Evolutionary conservation across 768 basidiomycete species (phyloP), one percentile per base, ranked within the genome.

Genomic region (Russula olivacea): DNA sequence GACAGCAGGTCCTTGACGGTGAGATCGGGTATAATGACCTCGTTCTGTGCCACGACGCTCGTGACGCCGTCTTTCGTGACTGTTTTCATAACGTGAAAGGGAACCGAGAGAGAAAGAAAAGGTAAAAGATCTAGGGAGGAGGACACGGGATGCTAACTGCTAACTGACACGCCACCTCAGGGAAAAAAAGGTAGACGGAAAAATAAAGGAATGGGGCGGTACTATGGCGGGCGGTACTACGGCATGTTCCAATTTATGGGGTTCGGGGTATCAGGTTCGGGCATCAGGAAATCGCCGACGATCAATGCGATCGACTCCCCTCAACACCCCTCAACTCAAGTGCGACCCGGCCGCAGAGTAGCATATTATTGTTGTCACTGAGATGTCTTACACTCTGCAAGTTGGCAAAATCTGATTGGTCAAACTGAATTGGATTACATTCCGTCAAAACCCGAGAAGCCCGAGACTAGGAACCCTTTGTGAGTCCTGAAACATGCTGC

Each of bases 1-100:
- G 81, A 82, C 56, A 95, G 80, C 68, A 96, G 72, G 70, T 97
- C 89, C 78, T 95, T 97, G 74, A 95, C 81, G 43, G 89, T 81
- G 65, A 93, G 81, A 78, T 93, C 87, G 23, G 93, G 93, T 66
- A 96, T 89, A 30, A 81, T 70, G 63, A 83, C 81, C 53, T 81
- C 78, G 49, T 76, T 80, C 75, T 89, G 89, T 64, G 86, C 78
- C 53, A 80, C 70, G 59, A 61, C 66, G 52, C 45, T 58, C 30
- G 67, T 67, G 40, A 63, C 62, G 30, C 61, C 62, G 30, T 56
- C 60, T 38, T 61, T 57, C 15, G 61, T 56, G 56, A 59, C 61
- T 4, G 69, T 66, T 45, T 68, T 70, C 64, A 66, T 67, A 55
- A 52, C 14, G 55, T 5, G 28, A 17, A 58, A 48, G n/a, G 38